Evolutionary conservation across 345 rosid genomes (phyloP).

Genomic region (Pistacia vera): DNA sequence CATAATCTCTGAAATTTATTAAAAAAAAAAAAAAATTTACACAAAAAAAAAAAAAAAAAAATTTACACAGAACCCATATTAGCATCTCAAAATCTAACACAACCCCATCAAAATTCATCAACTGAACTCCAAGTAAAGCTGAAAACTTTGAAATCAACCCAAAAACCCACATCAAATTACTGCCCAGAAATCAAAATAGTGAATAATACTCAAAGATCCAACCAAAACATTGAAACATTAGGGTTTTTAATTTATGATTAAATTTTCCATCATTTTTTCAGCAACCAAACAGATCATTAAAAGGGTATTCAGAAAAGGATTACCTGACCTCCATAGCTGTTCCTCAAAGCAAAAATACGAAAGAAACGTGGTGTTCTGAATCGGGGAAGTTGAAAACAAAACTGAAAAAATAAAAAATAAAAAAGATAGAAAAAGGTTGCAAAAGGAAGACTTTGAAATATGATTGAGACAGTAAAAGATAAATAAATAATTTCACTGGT

Average conservation of each 20-base stretch:
- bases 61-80: neutral
- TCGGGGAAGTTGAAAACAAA: neutral
- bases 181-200: neutral
- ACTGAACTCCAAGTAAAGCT: neutral
- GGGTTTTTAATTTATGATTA: neutral
- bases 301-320: neutral
- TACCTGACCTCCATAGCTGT: constrained; percentile 12
- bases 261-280: neutral
- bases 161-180: neutral
- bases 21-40: neutral
- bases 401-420: neutral
- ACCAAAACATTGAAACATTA: neutral
- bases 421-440: neutral
- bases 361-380: neutral
- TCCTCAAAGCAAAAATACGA: neutral
- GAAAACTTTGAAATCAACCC: neutral
- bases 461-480: neutral
- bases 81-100: neutral
- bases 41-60: neutral
- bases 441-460: neutral
- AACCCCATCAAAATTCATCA: constrained; percentile 19
- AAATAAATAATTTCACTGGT: neutral
- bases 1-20: neutral
- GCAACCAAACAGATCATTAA: constrained; percentile 17
- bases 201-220: constrained; percentile 13